Conservation (phyloP, 108 stramenopile species). For the Poteriospumella lacustris region DNA sequence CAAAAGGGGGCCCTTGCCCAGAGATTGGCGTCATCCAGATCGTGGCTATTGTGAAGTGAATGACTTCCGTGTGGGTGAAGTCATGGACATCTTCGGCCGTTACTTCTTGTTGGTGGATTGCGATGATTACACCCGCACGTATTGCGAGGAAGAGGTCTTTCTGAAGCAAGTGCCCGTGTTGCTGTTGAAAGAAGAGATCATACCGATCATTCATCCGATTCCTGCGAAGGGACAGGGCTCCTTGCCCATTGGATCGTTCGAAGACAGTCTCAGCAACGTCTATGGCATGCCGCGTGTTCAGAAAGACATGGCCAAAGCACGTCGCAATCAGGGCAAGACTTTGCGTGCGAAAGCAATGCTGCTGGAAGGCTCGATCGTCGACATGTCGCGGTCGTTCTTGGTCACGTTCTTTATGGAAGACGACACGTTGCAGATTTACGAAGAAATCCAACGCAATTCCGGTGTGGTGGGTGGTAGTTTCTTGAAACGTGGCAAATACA, state of each 20-base stretch:
- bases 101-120: slow-evolving; percentile 14
- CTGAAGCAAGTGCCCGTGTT: not conserved
- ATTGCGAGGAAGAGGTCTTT: not conserved
- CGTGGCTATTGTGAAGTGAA: not conserved
- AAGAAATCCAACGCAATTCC: slow-evolving; percentile 1
- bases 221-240: slow-evolving; percentile 19
- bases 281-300: not conserved
- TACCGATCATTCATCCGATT: not conserved
- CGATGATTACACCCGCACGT: not conserved
- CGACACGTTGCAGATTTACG: slow-evolving; percentile 22
- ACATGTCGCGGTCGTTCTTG: slow-evolving; percentile 10
- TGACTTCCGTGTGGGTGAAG: slow-evolving; percentile 16
- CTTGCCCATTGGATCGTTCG: slow-evolving; percentile 10
- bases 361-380: not conserved
- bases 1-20: slow-evolving; percentile 1
- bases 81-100: slow-evolving; percentile 22
- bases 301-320: not conserved
- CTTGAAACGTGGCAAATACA: slow-evolving; percentile 10
- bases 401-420: slow-evolving; percentile 20
- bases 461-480: slow-evolving; percentile 17
- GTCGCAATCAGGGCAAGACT: not conserved
- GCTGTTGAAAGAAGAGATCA: not conserved
- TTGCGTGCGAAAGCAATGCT: not conserved
- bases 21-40: slow-evolving; percentile 21
- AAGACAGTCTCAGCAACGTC: not conserved